These are phyloP conservation scores for Lavandula angustifolia DNA, from an alignment of 257 asterid species.

Conservation along the genomic window DNA sequence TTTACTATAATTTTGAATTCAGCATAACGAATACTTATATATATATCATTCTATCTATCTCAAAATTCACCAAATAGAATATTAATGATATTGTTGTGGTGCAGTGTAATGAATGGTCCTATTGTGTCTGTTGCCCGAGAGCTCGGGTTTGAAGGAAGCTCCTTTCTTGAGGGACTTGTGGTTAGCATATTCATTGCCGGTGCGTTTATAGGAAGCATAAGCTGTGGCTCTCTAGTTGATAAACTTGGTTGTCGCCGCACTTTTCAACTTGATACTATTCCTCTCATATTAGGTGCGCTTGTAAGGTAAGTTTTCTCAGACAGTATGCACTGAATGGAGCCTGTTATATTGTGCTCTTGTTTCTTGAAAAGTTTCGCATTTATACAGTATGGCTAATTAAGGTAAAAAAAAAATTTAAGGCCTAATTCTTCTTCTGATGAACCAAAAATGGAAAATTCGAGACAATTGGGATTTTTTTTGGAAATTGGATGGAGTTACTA, in stretches of 20 bases:
- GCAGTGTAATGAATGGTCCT: slow-evolving; percentile 94
- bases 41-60: neutral
- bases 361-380: no score
- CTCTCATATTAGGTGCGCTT: slow-evolving; percentile 78
- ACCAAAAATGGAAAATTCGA: no score
- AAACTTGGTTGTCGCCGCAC: slow-evolving; percentile 80
- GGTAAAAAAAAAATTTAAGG: no score
- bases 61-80: neutral
- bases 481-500: no score
- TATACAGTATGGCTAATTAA: neutral
- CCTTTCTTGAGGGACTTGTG: slow-evolving; percentile 83
- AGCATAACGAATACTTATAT: no score
- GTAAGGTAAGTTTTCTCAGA: slow-evolving; percentile 49
- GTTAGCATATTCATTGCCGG: slow-evolving; percentile 89
- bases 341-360: neutral
- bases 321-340: neutral
- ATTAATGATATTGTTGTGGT: slow-evolving; percentile 22
- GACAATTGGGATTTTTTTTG: no score
- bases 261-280: slow-evolving; percentile 71
- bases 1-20: no score
- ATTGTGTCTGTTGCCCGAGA: slow-evolving; percentile 75
- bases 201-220: slow-evolving; percentile 78
- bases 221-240: slow-evolving; percentile 72
- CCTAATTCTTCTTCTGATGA: no score
- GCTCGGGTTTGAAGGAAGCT: slow-evolving; percentile 81